Evolutionary conservation across 2,329 filamentous ascomycete species (phyloP), one percentile per base, ranked within the genome.

Genomic region (Ampelomyces quisqualis): DNA sequence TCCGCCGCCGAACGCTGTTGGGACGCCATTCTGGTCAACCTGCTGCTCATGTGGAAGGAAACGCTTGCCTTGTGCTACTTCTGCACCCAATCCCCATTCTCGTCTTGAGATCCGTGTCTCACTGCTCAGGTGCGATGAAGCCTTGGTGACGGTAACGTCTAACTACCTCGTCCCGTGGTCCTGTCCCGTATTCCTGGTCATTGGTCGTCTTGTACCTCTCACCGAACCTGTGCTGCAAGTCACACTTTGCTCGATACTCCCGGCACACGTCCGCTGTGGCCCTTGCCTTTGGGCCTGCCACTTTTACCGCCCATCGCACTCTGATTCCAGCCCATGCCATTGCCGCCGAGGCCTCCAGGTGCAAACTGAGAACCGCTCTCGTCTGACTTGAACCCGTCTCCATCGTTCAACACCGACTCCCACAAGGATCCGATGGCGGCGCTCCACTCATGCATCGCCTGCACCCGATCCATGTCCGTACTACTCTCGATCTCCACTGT

Each of bases 401-500:
- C 81, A 14, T 93, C 87, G 59, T 83, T 82, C 53, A 96, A 83
- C 1, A 95, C 77, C 15, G 84, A 81, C 19, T 72, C 70, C 71
- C 85, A 91, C 37, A 97, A 72, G 4, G 75, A 75, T 5, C 78
- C 76, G 45, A 96, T 80, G 3, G 88, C 83, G 4, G 72, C 73
- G 6, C 81, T 85, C 78, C 93, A 89, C 50, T 82, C 77, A 49
- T 81, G 74, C 61, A 97, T 78, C 22, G 89, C 85, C 41, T 77
- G 74, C 47, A 89, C 76, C 48, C 90, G 86, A 62, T 87, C 85
- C 31, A 79, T 78, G 69, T 95, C 89, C 31, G 79, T 83, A 39
- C 78, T 75, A 43, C 82, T 86, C 45, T 85, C 82, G 46, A 96
- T 88, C 69, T 90, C 82, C 15, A 98, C 83, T 0, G 84, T 87